Base-by-base conservation (phyloP, 2,329 filamentous ascomycete genomes). In the Tetracladium maxilliforme region DNA sequence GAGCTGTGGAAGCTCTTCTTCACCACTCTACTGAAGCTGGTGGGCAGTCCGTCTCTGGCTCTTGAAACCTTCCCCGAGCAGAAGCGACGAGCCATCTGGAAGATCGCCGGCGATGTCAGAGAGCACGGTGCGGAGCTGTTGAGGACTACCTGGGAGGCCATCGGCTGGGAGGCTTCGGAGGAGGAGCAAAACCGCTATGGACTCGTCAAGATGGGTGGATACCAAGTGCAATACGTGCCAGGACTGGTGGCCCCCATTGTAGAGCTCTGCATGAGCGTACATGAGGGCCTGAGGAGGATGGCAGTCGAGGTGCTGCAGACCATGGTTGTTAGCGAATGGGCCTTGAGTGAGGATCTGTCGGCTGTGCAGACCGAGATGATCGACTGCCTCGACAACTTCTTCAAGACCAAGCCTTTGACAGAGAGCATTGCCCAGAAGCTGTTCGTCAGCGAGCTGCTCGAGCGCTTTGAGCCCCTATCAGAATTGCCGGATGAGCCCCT, bases 301-400 rank as follows among this genome's bases (percentile, higher is more conserved):
- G 90, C 87, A 1, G 84, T 94, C 16, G 81, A 93, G 46, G 80
- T 98, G 12, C 53, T 98, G 33, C 84, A 93, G 47, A 92, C 84
- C 4, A 98, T 98, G 90, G 92, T 98, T 41, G 75, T 95, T 37
- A 92, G 86, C 52, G 90, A 98, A 51, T 98, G 90, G 90, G 86
- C 84, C 10, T 53, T 98, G 34, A 94, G 84, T 44, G 81, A 93
- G 45, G 87, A 95, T 45, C 56, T 98, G 23, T 78, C 78, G 3
- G 73, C 90, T 23, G 80, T 98, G 25, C 86, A 95, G 49, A 90
- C 84, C 3, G 90, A 94, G 49, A 86, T 95, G 59, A 93, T 98
- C 39, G 87, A 94, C 41, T 92, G 81, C 36, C 56, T 98, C 27
- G 90, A 98, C 44, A 62, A 67, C 14, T 70, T 93, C 26, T 94